Base-by-base conservation (phyloP, 371 early-diverging fungal genomes). In the Smittium culicis region DNA sequence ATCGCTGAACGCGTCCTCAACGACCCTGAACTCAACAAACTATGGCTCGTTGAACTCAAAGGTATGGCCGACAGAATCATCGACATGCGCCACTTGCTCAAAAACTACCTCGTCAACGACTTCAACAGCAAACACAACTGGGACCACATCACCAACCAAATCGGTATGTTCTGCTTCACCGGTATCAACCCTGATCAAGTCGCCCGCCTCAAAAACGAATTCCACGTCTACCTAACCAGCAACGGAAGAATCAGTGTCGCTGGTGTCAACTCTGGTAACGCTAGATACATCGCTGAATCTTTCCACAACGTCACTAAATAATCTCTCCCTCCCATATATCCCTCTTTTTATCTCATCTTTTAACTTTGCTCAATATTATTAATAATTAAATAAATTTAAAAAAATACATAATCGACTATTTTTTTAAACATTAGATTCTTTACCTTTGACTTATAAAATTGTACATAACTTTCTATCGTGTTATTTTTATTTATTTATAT, bases 91-190 rank as follows among this genome's bases (percentile, higher is more conserved):
- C 66, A 78, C 17, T 79, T 83, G 72, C 88, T 96, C 73, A 83
- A 85, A 69, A 67, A 71, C 61, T 87, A 93, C 74, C 83, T 96
- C 54, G 92, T 89, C 72, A 79, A 88, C 63, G 88, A 90, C 66
- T 86, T 89, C 77, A 85, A 85, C 31, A 87, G 88, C 68, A 84
- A 83, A 81, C 78, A 77, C 69, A 75, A 78, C 76, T 98, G 98
- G 98, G 80, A 84, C 71, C 98, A 98, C 79, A 91, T 98, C 73
- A 96, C 94, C 58, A 82, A 86, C 77, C 98, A 98, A 83, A 98
- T 98, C 72, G 98, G 98, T 77, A 98, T 98, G 98, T 98, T 98
- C 87, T 93, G 92, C 82, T 98, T 81, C 84, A 90, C 97, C 57
- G 98, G 98, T 32, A 80, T 98, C 75, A 89, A 75, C n/a, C 87